A percentile compares a stretch with the other conserved stretches of the same genome.
These are phyloP conservation scores for Pascua sp. DNA, from an alignment of 1,284 basidiomycete species.

Conservation along the genomic window DNA sequence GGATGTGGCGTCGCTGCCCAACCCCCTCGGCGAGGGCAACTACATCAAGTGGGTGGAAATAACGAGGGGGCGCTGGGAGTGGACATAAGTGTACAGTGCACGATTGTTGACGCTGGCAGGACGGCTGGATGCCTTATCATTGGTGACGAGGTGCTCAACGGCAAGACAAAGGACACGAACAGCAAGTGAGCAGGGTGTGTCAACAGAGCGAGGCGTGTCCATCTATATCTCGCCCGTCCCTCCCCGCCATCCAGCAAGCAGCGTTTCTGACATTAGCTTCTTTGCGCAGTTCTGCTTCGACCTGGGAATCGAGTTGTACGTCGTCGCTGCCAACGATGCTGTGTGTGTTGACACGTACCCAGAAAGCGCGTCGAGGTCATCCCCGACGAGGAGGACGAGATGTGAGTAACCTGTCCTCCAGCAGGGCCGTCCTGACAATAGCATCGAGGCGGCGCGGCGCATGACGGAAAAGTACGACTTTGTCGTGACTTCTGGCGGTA, in stretches of 20 bases:
- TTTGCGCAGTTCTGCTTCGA: conserved; percentile 85
- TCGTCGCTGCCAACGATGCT: neutral
- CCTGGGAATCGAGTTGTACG: conserved; percentile 77
- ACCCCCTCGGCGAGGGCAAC: conserved; percentile 64
- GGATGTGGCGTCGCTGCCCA: conserved; percentile 41
- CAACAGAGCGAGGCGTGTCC: neutral
- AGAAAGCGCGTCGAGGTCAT: conserved; percentile 89
- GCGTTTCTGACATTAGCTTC: conserved; percentile 52
- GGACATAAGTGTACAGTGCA: neutral
- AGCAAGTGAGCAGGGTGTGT: conserved; percentile 44
- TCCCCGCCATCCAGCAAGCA: no score
- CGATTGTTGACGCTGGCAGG: conserved; percentile 7
- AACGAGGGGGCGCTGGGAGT: neutral
- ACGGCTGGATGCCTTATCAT: conserved; percentile 50
- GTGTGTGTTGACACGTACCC: neutral
- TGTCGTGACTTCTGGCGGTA: conserved; percentile 75
- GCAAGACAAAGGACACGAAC: conserved; percentile 70
- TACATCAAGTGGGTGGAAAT: conserved; percentile 57
- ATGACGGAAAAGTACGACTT: conserved; percentile 82
- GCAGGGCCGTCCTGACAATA: conserved; percentile 42
- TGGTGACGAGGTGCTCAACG: conserved; percentile 53
- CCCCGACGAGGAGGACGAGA: conserved; percentile 82
- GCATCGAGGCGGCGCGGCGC: conserved; percentile 75
- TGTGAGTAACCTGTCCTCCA: conserved; percentile 56
- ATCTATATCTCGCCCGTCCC: no score